Evolutionary conservation across 306 rosid species (phyloP).

Genomic region (Sphenostylis stenocarpa): DNA sequence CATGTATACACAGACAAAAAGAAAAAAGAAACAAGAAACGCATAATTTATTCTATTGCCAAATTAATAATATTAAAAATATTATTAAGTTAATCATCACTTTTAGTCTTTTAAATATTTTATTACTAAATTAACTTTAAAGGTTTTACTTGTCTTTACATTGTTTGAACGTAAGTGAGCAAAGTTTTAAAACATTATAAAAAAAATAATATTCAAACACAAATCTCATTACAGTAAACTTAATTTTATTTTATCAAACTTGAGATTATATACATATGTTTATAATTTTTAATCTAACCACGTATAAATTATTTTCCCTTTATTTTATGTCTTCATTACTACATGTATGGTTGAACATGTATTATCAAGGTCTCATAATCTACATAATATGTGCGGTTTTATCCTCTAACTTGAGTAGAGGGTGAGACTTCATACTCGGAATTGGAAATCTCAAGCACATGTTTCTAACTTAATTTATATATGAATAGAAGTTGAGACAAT

Average conservation of each 20-base stretch:
- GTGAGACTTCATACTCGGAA: no score
- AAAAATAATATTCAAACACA: background rate
- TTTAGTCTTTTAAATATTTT: background rate
- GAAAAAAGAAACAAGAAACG: background rate
- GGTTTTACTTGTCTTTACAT: background rate
- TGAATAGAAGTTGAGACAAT: no score
- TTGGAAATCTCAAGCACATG: no score
- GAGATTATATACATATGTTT: no score
- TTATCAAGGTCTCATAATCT: no score
- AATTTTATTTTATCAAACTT: background rate
- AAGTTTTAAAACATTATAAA: background rate
- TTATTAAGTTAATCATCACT: background rate
- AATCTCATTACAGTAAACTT: background rate
- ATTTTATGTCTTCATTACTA: no score
- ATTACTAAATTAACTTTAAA: background rate
- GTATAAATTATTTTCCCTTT: no score
- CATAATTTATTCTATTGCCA: background rate
- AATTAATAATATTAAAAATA: background rate
- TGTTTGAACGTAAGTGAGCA: background rate
- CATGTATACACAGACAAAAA: background rate
- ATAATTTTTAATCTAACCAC: no score
- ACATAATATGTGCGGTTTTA: no score
- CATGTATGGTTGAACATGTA: no score
- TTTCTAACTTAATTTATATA: no score
- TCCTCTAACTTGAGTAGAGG: no score